A percentile compares a stretch with the other conserved stretches of the same genome.
These are phyloP conservation scores for Trypethelium eluteriae DNA, from an alignment of 495 filamentous ascomycete species.

Conservation along the genomic window DNA sequence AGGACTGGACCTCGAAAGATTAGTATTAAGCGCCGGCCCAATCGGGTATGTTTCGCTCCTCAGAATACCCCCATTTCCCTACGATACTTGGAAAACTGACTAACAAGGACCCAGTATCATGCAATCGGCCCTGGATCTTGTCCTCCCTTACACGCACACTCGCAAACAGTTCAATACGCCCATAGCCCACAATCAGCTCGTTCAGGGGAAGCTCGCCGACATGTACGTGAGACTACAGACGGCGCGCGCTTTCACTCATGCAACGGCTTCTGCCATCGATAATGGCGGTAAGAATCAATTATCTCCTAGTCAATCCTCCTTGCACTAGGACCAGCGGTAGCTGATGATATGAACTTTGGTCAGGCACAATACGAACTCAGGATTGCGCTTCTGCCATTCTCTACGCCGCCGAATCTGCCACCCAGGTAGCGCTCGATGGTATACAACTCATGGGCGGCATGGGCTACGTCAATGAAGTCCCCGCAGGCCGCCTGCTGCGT, in stretches of 20 bases:
- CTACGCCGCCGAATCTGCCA: constrained; percentile 89
- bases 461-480: constrained; percentile 93
- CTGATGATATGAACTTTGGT: background rate
- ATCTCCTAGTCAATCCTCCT: background rate
- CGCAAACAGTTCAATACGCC: constrained; percentile 83
- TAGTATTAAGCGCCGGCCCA: constrained; percentile 87
- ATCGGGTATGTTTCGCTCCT: constrained; percentile 48
- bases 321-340: background rate
- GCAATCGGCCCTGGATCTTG: constrained; percentile 82
- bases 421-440: constrained; percentile 80
- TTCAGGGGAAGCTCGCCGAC: constrained; percentile 89
- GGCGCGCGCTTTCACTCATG: constrained; percentile 54
- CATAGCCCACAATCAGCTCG: constrained; percentile 85
- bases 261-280: constrained; percentile 43
- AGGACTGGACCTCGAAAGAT: constrained; percentile 84
- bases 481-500: constrained; percentile 73
- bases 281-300: constrained; percentile 24
- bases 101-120: constrained; percentile 55
- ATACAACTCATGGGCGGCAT: constrained; percentile 92
- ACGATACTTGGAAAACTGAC: background rate
- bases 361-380: constrained; percentile 58
- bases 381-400: constrained; percentile 94
- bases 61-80: background rate
- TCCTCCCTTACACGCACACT: constrained; percentile 80
- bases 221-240: constrained; percentile 94